Percentiles rank a stretch among this genome's conserved stretches.
Evolutionary conservation across 306 rosid genomes (phyloP).

Genomic region (Inga oerstediana): DNA sequence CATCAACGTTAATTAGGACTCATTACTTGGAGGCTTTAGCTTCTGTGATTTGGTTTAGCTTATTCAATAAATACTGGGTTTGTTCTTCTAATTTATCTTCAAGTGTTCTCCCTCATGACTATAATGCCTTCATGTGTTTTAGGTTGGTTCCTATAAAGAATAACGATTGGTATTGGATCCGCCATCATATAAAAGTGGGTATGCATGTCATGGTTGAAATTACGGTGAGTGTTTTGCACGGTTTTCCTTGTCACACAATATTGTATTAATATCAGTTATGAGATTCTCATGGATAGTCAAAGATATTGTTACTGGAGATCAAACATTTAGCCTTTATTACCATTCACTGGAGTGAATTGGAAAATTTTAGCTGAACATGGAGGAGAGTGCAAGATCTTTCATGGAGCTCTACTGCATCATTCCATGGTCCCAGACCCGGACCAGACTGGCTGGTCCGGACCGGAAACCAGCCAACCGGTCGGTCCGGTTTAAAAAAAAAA

Average conservation of each 20-base stretch:
- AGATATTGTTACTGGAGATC: not conserved
- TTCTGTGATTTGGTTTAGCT: conserved; percentile 23
- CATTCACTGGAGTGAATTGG: conserved; percentile 8
- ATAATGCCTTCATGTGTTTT: conserved; percentile 44
- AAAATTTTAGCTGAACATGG: conserved; percentile 16
- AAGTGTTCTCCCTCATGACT: conserved; percentile 34
- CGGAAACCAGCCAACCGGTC: too few relatives aligned
- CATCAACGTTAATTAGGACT: conserved; percentile 15
- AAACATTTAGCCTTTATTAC: conserved; percentile 17
- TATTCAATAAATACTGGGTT: conserved; percentile 28
- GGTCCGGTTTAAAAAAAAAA: too few relatives aligned
- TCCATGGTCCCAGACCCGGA: too few relatives aligned
- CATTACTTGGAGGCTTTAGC: conserved; percentile 16
- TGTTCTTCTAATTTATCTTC: conserved; percentile 27
- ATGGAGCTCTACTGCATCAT: not conserved
- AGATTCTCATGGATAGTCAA: not conserved
- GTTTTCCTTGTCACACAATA: conserved; percentile 27
- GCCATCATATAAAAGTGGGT: conserved; percentile 96
- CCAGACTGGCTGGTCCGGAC: too few relatives aligned
- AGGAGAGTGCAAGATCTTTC: not conserved
- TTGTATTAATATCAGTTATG: conserved; percentile 18
- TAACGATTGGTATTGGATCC: conserved; percentile 98
- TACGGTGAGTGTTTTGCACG: conserved; percentile 63
- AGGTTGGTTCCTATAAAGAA: conserved; percentile 96
- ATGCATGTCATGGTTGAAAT: conserved; percentile 85